Evolutionary conservation across 164 flowering plant genomes (phyloP).

Genomic region (Liriodendron chinense): DNA sequence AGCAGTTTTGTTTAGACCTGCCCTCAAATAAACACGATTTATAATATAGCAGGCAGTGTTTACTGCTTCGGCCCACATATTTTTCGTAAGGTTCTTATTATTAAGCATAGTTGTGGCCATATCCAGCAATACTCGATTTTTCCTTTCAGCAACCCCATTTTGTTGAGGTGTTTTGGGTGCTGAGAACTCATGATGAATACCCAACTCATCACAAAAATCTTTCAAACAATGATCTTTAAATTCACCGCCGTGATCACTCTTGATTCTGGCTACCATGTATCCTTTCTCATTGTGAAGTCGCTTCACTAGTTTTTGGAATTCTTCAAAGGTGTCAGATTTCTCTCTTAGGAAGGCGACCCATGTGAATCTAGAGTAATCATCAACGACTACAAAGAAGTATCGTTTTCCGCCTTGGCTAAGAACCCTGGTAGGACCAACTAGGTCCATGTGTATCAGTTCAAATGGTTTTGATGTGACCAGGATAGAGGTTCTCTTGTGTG

Average conservation of each 20-base stretch:
- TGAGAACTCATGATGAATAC: not conserved
- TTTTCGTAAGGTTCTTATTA: no score
- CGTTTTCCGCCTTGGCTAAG: not conserved
- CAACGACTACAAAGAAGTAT: slow-evolving; percentile 7
- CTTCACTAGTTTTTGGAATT: not conserved
- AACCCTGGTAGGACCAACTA: not conserved
- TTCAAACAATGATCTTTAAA: not conserved
- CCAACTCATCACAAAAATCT: not conserved
- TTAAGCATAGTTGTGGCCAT: no score
- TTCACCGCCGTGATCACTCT: not conserved
- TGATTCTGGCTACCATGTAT: not conserved
- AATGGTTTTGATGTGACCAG: not conserved
- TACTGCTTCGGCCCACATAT: not conserved
- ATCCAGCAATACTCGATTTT: no score
- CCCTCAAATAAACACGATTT: no score
- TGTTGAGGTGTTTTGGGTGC: no score
- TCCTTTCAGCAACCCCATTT: no score
- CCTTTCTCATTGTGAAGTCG: not conserved
- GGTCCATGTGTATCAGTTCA: not conserved
- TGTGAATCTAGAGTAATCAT: slow-evolving; percentile 6
- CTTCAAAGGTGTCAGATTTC: not conserved
- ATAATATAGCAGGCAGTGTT: not conserved
- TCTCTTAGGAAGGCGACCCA: not conserved
- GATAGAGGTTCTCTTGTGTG: not conserved
- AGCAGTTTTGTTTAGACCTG: not conserved